Percentiles rank a stretch among this genome's conserved stretches.
These are phyloP conservation scores for Hypoxylon subgilvum DNA, from an alignment of 495 filamentous ascomycete genomes.

Conservation along the genomic window DNA sequence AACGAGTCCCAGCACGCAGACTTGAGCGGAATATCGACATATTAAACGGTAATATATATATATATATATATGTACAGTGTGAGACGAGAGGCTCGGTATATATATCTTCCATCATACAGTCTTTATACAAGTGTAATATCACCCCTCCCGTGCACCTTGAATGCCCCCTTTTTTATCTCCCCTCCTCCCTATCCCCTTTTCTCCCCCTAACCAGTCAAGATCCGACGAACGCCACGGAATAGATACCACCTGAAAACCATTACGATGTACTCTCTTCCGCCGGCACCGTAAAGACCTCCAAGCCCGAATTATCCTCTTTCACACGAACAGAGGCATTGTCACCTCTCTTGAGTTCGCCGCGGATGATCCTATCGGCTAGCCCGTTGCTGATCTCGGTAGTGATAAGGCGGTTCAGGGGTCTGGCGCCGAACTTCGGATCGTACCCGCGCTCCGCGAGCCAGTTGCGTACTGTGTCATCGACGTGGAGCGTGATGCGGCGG, in stretches of 20 bases:
- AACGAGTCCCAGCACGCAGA: no score
- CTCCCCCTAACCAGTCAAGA: no score
- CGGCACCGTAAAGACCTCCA: conserved; percentile 47
- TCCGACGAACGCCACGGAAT: conserved; percentile 7
- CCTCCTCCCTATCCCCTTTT: no score
- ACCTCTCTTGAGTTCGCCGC: conserved; percentile 77
- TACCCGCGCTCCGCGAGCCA: conserved; percentile 91
- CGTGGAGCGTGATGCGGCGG: conserved; percentile 77
- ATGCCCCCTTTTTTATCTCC: background rate
- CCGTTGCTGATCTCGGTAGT: conserved; percentile 85
- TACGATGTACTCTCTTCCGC: conserved; percentile 10
- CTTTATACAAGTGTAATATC: background rate
- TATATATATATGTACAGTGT: conserved; percentile 16
- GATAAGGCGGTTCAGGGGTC: conserved; percentile 92
- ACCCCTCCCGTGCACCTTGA: background rate
- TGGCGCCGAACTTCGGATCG: conserved; percentile 87
- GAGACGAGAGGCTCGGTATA: conserved; percentile 18
- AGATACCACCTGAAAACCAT: background rate
- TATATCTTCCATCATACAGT: conserved; percentile 9
- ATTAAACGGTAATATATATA: conserved; percentile 11
- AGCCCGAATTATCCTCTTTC: conserved; percentile 58
- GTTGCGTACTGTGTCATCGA: conserved; percentile 71
- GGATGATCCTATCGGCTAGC: conserved; percentile 88
- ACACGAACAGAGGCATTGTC: conserved; percentile 73
- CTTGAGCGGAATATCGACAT: conserved; percentile 15